Conservation (phyloP, 257 asterid genomes). For the Nicotiana obtusifolia region DNA sequence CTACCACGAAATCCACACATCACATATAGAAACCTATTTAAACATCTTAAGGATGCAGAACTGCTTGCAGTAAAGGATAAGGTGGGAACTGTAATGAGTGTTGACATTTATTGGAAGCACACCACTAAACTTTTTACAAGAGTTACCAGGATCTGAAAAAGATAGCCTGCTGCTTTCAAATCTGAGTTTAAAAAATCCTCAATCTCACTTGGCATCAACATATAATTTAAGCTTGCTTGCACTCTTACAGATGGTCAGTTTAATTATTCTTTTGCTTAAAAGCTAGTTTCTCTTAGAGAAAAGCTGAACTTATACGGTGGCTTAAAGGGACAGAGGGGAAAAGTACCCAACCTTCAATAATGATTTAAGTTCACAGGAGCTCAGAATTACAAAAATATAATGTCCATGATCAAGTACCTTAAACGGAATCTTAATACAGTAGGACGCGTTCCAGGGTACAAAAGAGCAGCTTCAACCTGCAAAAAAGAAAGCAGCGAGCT, state of each 20-base stretch:
- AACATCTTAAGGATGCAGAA: background rate
- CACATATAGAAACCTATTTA: background rate
- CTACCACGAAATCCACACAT: background rate
- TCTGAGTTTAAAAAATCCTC: background rate
- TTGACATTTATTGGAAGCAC: background rate
- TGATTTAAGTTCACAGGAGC: background rate
- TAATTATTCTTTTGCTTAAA: background rate
- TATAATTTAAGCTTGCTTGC: background rate
- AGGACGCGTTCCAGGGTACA: conserved; percentile 94
- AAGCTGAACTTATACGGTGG: background rate
- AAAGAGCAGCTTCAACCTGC: conserved; percentile 90
- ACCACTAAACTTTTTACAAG: background rate
- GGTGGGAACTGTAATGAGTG: background rate
- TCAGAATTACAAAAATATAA: background rate
- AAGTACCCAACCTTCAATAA: background rate
- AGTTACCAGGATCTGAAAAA: background rate
- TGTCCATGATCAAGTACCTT: conserved; percentile 39
- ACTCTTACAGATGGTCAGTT: background rate
- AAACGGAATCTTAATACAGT: conserved; percentile 84
- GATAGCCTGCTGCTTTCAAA: background rate
- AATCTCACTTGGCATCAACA: background rate
- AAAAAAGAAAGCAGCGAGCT: conserved; percentile 8
- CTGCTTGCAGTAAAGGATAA: background rate
- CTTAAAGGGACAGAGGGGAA: background rate
- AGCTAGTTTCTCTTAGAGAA: background rate